Base-by-base conservation (phyloP, 108 stramenopile species). In the Nitzschia inconspicua region DNA sequence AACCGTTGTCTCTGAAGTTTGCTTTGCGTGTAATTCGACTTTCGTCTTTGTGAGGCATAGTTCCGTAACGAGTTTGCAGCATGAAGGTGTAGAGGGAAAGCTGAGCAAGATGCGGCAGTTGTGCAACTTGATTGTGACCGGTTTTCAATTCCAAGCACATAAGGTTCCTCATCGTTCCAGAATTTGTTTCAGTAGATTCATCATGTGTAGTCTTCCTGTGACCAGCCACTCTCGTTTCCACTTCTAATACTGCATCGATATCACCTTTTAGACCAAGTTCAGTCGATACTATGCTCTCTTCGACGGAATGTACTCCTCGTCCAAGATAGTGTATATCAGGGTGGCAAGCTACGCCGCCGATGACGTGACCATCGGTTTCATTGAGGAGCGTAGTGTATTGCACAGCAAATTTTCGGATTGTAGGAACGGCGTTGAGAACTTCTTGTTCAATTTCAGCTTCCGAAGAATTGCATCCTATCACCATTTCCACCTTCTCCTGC, bases 141-240 rank as follows among this genome's bases (percentile, higher is more conserved):
- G 94, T 95, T 57, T 95, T 95, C 31, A 95, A 67, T 59, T 95
- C 91, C 29, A 95, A 27, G 14, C 82, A 72, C 70, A 92, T 70
- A 35, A 88, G 25, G 30, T 60, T 50, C 62, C 60, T 41, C 41
- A 63, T 65, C 55, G 52, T 41, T 11, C 44, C 44, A 9, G 19
- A 14, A 3, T 54, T 43, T 3, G 31, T 55, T 29, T 53, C 3
- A 43, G 60, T 31, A 25, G 44, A 24, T 11, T 13, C 2, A 29
- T 35, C 25, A 31, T 43, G 22, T n/a, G n/a, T n/a, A n/a, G n/a
- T n/a, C n/a, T n/a, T n/a, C 31, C 46, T 57, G 39, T 16, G 16
- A 13, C 26, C 49, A 53, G 23, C 18, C 4, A 48, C 13, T 35
- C 40, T 26, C 6, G 81, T 87, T 5, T 53, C 56, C 1, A 86